A percentile compares a stretch with the other conserved stretches of the same genome.
phyloP scores from a whole-genome alignment of 495 filamentous ascomycete genomes.

The Penicillium bovifimosum region DNA sequence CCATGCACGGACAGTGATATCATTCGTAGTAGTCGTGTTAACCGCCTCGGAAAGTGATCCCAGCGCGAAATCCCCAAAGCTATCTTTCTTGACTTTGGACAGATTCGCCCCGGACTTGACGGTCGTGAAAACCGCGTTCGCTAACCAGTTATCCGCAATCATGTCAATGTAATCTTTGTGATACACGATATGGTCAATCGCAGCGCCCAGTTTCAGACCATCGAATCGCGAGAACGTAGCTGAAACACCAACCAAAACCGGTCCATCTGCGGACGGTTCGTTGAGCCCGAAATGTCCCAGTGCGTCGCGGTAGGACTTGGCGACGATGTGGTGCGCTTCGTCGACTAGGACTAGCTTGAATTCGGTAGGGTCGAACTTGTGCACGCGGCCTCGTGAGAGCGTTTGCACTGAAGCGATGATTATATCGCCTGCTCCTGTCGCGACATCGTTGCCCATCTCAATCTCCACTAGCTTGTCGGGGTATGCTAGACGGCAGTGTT shows the following conservation, averaged over 20 bases:
- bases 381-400: conserved; percentile 64
- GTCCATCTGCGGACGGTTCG: conserved; percentile 45
- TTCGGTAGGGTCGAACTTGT: conserved; percentile 68
- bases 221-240: conserved; percentile 89
- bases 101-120: conserved; percentile 77
- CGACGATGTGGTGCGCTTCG: conserved; percentile 97
- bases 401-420: conserved; percentile 88
- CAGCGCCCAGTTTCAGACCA: conserved; percentile 78
- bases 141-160: conserved; percentile 82
- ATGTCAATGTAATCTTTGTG: conserved; percentile 97
- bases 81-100: conserved; percentile 55
- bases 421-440: conserved; percentile 79
- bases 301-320: conserved; percentile 64
- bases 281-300: conserved; percentile 71
- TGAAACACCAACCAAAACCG: conserved; percentile 82
- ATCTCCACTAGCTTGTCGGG: conserved; percentile 75
- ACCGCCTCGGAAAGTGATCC: conserved; percentile 69
- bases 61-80: conserved; percentile 72
- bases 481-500: conserved; percentile 75
- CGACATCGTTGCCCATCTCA: conserved; percentile 76
- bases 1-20: conserved; percentile 81
- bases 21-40: conserved; percentile 72
- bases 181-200: conserved; percentile 94
- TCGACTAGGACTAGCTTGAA: conserved; percentile 96
- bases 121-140: conserved; percentile 87